Conservation (phyloP, 352 stramenopile genomes). For the Peronosclerospora sorghi region DNA sequence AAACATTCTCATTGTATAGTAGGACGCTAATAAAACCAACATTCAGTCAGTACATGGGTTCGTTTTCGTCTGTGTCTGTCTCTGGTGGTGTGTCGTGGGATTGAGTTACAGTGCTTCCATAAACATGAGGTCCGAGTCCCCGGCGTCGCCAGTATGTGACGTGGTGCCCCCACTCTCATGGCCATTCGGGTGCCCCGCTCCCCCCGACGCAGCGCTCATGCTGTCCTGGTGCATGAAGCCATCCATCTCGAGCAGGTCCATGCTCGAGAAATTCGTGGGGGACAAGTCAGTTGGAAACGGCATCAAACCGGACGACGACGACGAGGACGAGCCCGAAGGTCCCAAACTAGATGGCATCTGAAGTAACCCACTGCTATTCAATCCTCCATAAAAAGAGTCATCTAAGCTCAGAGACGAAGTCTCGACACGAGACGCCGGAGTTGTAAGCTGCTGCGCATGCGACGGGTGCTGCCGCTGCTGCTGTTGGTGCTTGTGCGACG, state of each 20-base stretch:
- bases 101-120: slow-evolving; percentile 53
- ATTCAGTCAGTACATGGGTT: too few species aligned
- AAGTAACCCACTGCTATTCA: slow-evolving; percentile 39
- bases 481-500: slow-evolving; percentile 18
- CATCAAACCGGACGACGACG: slow-evolving; percentile 36
- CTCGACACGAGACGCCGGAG: slow-evolving; percentile 22
- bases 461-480: slow-evolving; percentile 9
- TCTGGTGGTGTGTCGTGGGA: too few species aligned
- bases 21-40: too few species aligned
- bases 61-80: too few species aligned
- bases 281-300: slow-evolving; percentile 52
- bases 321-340: slow-evolving; percentile 16
- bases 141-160: slow-evolving; percentile 29
- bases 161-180: slow-evolving; percentile 21
- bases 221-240: slow-evolving; percentile 32
- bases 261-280: slow-evolving; percentile 47
- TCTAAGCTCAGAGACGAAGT: slow-evolving; percentile 43
- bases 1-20: too few species aligned
- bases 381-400: slow-evolving; percentile 45
- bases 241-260: slow-evolving; percentile 69
- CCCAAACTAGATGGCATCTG: slow-evolving; percentile 47
- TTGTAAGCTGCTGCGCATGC: slow-evolving; percentile 13
- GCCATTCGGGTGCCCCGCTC: slow-evolving; percentile 14
- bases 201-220: slow-evolving; percentile 11
- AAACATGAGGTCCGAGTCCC: slow-evolving; percentile 58